Evolutionary conservation across 768 basidiomycete species (phyloP), one percentile per base, ranked within the genome.

Genomic region (Rhizopogon sp.): DNA sequence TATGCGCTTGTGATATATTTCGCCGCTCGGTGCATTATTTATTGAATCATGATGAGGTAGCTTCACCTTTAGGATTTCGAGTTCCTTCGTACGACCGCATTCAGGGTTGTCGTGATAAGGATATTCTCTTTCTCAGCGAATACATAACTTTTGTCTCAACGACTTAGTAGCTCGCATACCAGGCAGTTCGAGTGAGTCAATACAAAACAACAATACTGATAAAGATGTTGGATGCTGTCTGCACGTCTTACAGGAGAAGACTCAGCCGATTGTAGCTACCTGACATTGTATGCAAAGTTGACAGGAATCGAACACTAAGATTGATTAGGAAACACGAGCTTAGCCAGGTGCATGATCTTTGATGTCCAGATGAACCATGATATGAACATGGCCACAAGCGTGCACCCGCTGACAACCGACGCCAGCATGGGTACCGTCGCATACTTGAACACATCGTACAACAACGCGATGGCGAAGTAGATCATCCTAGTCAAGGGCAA

Each of bases 381-480:
- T 14, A 55, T 39, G 22, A 70, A 54, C 10, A 68, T 50, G 16
- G 50, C 33, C 7, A 56, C 55, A 10, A 58, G 53, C 6, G 61
- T n/a, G 40, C 59, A 62, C 25, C 60, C 59, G 35, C 61, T n/a
- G 22, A 60, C 60, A 6, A 58, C 35, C 7, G 58, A 22, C 17
- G 58, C 43, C 8, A 59, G 62, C 10, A 63, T 58, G 8, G 52
- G 22, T 5, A 40, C 17, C 11, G 43, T 60, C 25, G 58, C 60
- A 20, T 52, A 44, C 29, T 58, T 45, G 54, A 71, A 64, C 44
- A 66, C 68, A 25, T 56, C 59, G 25, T 60, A 39, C 5, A 60
- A 51, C 43, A 20, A 20, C 20, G 20, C 20, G 20, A 20, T 20
- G 20, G 20, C 20, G 20, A 20, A 20, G 20, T 20, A 20, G 20